phyloP scores from a whole-genome alignment of 129 eudicot genomes.

The Artemisia annua region DNA sequence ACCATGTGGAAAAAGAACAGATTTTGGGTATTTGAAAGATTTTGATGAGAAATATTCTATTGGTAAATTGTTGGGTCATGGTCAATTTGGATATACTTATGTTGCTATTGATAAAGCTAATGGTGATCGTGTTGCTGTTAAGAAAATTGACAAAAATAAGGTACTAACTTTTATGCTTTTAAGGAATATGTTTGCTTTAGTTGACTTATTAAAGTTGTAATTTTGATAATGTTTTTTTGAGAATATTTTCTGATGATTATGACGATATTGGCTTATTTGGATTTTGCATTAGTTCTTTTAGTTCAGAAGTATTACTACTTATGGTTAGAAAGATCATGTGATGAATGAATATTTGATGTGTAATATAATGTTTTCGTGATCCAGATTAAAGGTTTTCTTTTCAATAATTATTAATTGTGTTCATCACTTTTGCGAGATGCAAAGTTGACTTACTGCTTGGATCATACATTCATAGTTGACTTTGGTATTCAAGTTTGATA shows the following conservation, averaged over 20 bases:
- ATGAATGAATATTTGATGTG: slow-evolving; percentile 13
- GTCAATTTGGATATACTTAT: slow-evolving; percentile 98
- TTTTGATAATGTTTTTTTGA: not conserved
- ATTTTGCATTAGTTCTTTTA: no score
- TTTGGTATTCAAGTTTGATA: slow-evolving; percentile 12
- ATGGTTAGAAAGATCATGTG: not conserved
- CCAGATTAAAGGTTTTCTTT: not conserved
- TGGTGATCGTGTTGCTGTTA: slow-evolving; percentile 98
- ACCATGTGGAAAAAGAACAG: slow-evolving; percentile 77
- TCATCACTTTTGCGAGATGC: slow-evolving; percentile 16
- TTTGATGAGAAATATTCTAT: slow-evolving; percentile 61
- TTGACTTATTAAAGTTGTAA: not conserved
- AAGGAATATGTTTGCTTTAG: not conserved
- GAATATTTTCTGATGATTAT: not conserved
- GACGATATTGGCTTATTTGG: no score
- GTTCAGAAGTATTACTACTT: slow-evolving; percentile 9
- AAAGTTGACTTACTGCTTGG: slow-evolving; percentile 24
- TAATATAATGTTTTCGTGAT: not conserved
- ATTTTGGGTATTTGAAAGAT: slow-evolving; percentile 89
- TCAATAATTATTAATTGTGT: not conserved
- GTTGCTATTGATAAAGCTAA: slow-evolving; percentile 76
- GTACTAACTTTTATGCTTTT: no score
- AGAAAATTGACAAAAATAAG: slow-evolving; percentile 93
- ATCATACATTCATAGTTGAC: not conserved
- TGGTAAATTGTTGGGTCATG: slow-evolving; percentile 97